Evolutionary conservation across 352 stramenopile genomes (phyloP).

Genomic region (Pelagophyceae sp.): DNA sequence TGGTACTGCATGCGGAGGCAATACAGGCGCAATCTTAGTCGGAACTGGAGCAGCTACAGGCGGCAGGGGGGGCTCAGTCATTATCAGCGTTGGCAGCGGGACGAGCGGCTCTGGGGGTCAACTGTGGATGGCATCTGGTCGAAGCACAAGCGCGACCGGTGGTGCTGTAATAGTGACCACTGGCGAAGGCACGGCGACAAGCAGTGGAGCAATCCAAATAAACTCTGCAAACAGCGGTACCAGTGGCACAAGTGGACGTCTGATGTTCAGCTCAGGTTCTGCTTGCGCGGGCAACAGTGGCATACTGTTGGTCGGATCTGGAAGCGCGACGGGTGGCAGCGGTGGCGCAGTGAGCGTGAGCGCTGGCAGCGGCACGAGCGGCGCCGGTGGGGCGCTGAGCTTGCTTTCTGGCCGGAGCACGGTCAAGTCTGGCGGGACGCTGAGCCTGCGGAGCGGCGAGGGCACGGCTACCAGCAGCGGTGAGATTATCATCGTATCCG

Average conservation of each 20-base stretch:
- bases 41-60: constrained; percentile 21
- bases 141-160: background rate
- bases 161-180: constrained; percentile 9
- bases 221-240: constrained; percentile 21
- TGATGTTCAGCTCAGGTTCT: constrained; percentile 38
- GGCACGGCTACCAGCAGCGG: background rate
- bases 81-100: constrained; percentile 28
- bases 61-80: constrained; percentile 24
- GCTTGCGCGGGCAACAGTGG: constrained; percentile 52
- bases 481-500: background rate
- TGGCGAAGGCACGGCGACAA: constrained; percentile 25
- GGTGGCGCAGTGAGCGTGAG: constrained; percentile 54
- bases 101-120: constrained; percentile 13
- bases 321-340: constrained; percentile 44
- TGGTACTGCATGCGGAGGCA: constrained; percentile 27
- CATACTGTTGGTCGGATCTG: constrained; percentile 52
- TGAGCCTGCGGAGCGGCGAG: background rate
- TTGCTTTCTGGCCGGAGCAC: constrained; percentile 27
- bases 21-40: constrained; percentile 29
- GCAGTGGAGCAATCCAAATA: constrained; percentile 26
- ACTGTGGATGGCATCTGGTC: background rate
- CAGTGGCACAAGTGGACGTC: constrained; percentile 19
- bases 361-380: constrained; percentile 45
- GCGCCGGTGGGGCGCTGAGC: constrained; percentile 41
- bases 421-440: background rate